Percentiles rank a stretch among this genome's conserved stretches.
These are phyloP conservation scores for Mycena citricolor DNA, from an alignment of 1,284 basidiomycete genomes.

Conservation along the genomic window DNA sequence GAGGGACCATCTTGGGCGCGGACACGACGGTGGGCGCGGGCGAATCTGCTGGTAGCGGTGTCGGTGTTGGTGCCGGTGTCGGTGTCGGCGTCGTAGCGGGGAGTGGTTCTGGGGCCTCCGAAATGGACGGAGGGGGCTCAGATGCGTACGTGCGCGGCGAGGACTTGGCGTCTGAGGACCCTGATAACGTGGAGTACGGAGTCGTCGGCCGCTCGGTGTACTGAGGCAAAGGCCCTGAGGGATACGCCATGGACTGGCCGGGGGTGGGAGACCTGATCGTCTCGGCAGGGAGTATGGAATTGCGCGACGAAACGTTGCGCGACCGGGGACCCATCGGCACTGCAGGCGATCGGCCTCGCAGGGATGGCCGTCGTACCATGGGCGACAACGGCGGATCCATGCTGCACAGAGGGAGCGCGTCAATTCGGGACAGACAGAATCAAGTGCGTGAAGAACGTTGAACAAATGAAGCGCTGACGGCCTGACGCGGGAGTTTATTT, in stretches of 20 bases:
- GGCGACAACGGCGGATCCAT: no score
- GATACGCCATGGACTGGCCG: not conserved
- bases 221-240: slow-evolving; percentile 8
- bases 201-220: slow-evolving; percentile 10
- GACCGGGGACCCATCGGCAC: slow-evolving; percentile 22
- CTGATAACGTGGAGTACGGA: not conserved
- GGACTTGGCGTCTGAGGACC: slow-evolving; percentile 10
- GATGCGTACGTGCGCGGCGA: slow-evolving; percentile 6
- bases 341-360: slow-evolving; percentile 15
- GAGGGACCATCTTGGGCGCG: slow-evolving; percentile 34
- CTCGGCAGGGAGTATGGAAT: no score
- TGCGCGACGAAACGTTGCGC: slow-evolving; percentile 6
- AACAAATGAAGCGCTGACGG: no score
- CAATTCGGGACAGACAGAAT: slow-evolving; percentile 35
- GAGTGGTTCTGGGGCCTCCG: slow-evolving; percentile 4
- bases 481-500: no score
- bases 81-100: no score
- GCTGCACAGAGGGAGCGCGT: no score
- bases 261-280: not conserved
- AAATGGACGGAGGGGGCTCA: not conserved
- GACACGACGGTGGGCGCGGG: slow-evolving; percentile 24
- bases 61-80: slow-evolving; percentile 7
- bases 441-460: no score
- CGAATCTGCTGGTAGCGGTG: slow-evolving; percentile 8
- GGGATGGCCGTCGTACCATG: slow-evolving; percentile 12